Base-by-base conservation (phyloP, 148 eudicot species). In the Fagopyrum esculentum region DNA sequence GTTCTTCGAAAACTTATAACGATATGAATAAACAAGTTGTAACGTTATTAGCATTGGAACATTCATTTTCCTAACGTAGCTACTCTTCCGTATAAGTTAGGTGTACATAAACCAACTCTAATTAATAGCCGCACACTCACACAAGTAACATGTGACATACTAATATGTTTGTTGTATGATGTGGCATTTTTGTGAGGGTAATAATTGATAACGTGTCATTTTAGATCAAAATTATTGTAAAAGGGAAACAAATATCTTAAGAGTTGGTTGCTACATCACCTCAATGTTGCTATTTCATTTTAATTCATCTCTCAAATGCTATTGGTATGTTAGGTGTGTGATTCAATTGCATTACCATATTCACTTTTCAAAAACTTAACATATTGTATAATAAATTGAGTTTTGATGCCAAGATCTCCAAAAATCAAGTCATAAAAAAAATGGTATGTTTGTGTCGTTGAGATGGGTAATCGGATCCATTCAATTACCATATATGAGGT, bases 201-300 rank as follows among this genome's bases (percentile, higher is more conserved):
- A 66, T 66, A 43, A 66, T 16, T 66, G 70, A 15, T 66, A 40
- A 12, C 71, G 12, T 12, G 44, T 63, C 45, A 44, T 63, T 63
- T 30, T 40, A 15, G 15, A 35, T 40, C 71, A 43, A 66, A 35
- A 0, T 30, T 10, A 11, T 35, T 64, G 46, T 22, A 35, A 19
- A 35, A 56, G 29, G 7, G 17, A 64, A 12, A 64, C 0, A 64
- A 30, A 64, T 12, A 64, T 30, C 45, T 61, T 10, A 22, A 29
- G 68, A 61, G 69, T 26, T 63, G 45, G 69, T 66, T 66, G 71
- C 5, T 66, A 45, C 35, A 66, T 66, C 71, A 66, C 71, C 12
- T 66, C 71, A 66, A 30, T 49, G 52, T 49, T 7, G 9, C 12
- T 6, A 49, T 49, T 49, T 49, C 11, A 44, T 29, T 29, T 29